Base-by-base conservation (phyloP, 768 basidiomycete species). In the Fibroporia radiculosa region DNA sequence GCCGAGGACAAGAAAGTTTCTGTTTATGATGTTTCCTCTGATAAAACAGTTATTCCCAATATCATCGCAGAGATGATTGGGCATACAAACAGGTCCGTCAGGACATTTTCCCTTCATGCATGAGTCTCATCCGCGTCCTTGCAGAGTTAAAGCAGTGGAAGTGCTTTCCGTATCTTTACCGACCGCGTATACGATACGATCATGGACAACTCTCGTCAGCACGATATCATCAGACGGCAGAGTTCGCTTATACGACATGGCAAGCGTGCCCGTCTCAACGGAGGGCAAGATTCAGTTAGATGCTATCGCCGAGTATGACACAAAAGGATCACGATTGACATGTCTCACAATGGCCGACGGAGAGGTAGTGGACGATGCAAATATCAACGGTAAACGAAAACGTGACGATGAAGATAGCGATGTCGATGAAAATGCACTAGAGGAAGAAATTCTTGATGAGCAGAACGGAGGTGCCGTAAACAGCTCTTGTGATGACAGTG, bases 161-260 rank as follows among this genome's bases (percentile, higher is more conserved):
- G 80, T 77, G 0, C 69, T 89, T 26, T 55, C 65, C 5, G 75
- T 91, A 45, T 69, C 77, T 2, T 72, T 82, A 19, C 83, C 80
- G 59, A 11, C 47, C 55, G 25, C 3, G 33, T 42, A 53, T 23
- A 14, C 43, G 11, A 42, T 40, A 14, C 59, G 61, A 25, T 53
- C 51, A 34, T 69, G 71, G 6, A 86, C 82, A 8, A 86, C 78
- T 0, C 66, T 87, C 19, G 74, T 79, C 3, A 76, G 80, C 51
- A 86, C 91, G 2, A 80, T 78, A 13, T 97, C 93, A 0, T 96
- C 95, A 0, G 96, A 98, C 48, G 96, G 96, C 6, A 78, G 79
- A 47, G 75, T 93, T 45, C 76, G 80, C 50, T 57, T 93, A 16
- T 92, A 82, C 61, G 83, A 93, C 60, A 65, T 91, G 45, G 71